Conservation (phyloP, 2,329 filamentous ascomycete genomes). For the Cladophialophora bantiana region DNA sequence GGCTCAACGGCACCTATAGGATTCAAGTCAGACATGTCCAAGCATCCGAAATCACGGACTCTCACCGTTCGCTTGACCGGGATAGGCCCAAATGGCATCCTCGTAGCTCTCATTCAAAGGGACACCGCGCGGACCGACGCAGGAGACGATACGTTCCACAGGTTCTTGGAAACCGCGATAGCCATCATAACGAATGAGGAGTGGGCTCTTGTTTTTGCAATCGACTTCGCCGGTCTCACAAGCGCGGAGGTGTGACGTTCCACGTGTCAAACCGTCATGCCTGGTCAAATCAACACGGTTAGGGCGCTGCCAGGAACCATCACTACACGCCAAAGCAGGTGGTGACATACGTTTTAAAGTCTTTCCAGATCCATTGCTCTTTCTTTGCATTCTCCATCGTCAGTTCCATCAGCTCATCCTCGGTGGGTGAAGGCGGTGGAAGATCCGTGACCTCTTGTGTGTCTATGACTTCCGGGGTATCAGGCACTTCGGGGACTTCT, state of each 20-base stretch:
- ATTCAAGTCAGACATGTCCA: slow-evolving; percentile 19
- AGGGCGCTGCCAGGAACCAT: background rate
- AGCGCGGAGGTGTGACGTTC: slow-evolving; percentile 35
- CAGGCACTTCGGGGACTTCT: background rate
- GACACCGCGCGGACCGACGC: slow-evolving; percentile 65
- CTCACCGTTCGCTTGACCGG: slow-evolving; percentile 39
- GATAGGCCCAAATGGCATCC: slow-evolving; percentile 70
- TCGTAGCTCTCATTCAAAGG: slow-evolving; percentile 62
- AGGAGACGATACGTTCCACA: slow-evolving; percentile 58
- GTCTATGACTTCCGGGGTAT: background rate
- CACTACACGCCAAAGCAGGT: background rate
- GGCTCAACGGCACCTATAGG: slow-evolving; percentile 40
- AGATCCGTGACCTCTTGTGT: background rate
- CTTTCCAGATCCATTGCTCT: slow-evolving; percentile 41
- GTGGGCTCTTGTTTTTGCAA: slow-evolving; percentile 37
- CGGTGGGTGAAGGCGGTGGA: slow-evolving; percentile 27
- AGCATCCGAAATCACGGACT: background rate
- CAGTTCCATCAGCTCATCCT: slow-evolving; percentile 37
- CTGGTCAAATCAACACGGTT: slow-evolving; percentile 25
- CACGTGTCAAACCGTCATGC: slow-evolving; percentile 40
- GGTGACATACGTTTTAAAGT: slow-evolving; percentile 38
- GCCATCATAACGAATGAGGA: slow-evolving; percentile 40
- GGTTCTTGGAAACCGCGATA: slow-evolving; percentile 38
- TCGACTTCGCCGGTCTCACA: slow-evolving; percentile 37
- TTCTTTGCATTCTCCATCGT: slow-evolving; percentile 37